Percentiles rank a stretch among this genome's conserved stretches.
Conservation (phyloP, 2,329 filamentous ascomycete genomes). For the Aureobasidium sp. region DNA sequence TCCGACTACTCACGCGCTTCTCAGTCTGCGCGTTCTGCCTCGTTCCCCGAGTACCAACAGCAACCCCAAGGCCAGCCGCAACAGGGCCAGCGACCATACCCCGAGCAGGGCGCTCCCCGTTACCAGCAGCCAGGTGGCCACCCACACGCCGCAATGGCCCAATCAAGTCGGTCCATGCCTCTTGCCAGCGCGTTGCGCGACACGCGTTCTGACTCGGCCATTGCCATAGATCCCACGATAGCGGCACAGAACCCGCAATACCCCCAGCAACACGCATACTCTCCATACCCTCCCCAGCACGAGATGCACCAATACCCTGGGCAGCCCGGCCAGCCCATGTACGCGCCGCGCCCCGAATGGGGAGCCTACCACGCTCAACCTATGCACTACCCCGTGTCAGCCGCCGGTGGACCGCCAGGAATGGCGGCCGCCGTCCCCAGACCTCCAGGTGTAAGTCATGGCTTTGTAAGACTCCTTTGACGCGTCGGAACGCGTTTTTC, state of each 20-base stretch:
- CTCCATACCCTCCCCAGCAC: slow-evolving; percentile 76
- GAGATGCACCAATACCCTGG: slow-evolving; percentile 78
- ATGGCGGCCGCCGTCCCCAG: slow-evolving; percentile 55
- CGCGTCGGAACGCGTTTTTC: slow-evolving; percentile 14
- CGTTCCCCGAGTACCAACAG: slow-evolving; percentile 75
- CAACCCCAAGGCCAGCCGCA: slow-evolving; percentile 50
- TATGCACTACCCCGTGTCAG: slow-evolving; percentile 47
- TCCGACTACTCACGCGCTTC: slow-evolving; percentile 82
- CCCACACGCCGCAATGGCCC: slow-evolving; percentile 85
- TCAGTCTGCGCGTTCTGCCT: slow-evolving; percentile 67
- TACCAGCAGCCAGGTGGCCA: slow-evolving; percentile 70
- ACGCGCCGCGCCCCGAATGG: slow-evolving; percentile 63
- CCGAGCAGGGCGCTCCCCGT: slow-evolving; percentile 35
- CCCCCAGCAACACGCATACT: slow-evolving; percentile 70
- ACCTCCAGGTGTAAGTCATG: slow-evolving; percentile 53
- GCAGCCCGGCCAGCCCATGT: slow-evolving; percentile 54
- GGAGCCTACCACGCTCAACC: slow-evolving; percentile 52
- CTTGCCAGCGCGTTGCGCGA: slow-evolving; percentile 54
- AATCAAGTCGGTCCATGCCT: slow-evolving; percentile 97
- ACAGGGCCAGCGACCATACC: slow-evolving; percentile 9
- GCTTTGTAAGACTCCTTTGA: slow-evolving; percentile 10
- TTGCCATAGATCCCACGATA: slow-evolving; percentile 99
- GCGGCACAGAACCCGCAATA: slow-evolving; percentile 85
- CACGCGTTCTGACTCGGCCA: slow-evolving; percentile 90
- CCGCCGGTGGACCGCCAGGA: slow-evolving; percentile 49